Conservation (phyloP, 305 asterid genomes). For the Fraxinus sp. region DNA sequence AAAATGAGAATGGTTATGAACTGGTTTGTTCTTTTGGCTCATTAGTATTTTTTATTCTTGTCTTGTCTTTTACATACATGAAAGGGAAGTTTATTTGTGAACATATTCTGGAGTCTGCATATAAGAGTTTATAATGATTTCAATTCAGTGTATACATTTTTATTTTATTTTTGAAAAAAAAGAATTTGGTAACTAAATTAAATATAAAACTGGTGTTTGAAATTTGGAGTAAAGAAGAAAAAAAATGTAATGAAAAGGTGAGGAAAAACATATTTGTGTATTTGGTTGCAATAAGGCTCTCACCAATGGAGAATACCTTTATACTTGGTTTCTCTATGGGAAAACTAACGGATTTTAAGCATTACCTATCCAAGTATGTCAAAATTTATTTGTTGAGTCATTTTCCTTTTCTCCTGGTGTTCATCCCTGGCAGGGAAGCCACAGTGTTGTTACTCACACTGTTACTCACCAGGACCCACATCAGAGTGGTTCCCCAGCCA, state of each 20-base stretch:
- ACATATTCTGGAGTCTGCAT: background rate
- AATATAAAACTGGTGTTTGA: background rate
- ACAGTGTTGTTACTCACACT: background rate
- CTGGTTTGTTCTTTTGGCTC: background rate
- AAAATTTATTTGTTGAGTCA: background rate
- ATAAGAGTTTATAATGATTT: background rate
- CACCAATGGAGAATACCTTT: background rate
- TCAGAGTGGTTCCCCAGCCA: background rate
- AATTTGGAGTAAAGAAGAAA: background rate
- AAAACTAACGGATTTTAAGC: background rate
- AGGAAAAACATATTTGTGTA: background rate
- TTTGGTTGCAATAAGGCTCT: background rate
- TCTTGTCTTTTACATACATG: background rate
- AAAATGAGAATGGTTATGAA: background rate
- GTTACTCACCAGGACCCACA: background rate
- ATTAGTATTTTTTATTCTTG: background rate
- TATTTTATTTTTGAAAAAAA: background rate
- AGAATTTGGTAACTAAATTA: background rate
- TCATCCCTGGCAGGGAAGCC: background rate
- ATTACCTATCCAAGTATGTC: background rate
- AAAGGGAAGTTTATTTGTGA: background rate
- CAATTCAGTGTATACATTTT: background rate
- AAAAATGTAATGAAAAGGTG: background rate
- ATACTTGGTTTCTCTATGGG: background rate
- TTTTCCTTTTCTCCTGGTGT: background rate